Evolutionary conservation across 495 filamentous ascomycete species (phyloP).

Genomic region (Daldinia vernicosa): DNA sequence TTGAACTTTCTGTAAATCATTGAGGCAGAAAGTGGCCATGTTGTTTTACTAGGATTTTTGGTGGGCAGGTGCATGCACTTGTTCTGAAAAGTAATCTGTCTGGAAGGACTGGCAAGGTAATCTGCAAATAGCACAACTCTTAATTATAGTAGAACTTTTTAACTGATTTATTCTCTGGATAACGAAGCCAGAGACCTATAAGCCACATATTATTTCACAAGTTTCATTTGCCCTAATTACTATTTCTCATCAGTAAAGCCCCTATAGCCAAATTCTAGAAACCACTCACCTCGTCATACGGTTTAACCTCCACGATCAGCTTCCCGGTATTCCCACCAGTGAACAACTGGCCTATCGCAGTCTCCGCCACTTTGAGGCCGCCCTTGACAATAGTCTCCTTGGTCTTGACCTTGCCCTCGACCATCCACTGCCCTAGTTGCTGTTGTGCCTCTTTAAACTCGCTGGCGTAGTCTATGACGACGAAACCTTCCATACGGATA

Average conservation of each 20-base stretch:
- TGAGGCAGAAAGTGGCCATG: no score
- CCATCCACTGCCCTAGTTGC: slow-evolving; percentile 61
- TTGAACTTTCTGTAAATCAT: no score
- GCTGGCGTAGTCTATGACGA: slow-evolving; percentile 62
- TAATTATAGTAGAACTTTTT: no score
- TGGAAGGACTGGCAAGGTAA: no score
- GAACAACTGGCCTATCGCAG: slow-evolving; percentile 61
- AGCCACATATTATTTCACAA: background rate
- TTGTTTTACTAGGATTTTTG: no score
- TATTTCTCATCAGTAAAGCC: background rate
- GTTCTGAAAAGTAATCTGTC: no score
- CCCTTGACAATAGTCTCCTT: slow-evolving; percentile 66
- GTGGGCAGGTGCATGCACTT: no score
- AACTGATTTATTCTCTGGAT: no score
- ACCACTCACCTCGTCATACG: slow-evolving; percentile 15
- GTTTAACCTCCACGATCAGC: slow-evolving; percentile 45
- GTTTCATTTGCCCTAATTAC: background rate
- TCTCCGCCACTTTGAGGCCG: slow-evolving; percentile 60
- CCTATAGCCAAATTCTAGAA: background rate
- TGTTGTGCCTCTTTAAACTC: slow-evolving; percentile 53
- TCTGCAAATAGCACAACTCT: no score
- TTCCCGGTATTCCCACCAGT: slow-evolving; percentile 65
- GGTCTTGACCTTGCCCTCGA: slow-evolving; percentile 63
- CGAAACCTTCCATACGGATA: slow-evolving; percentile 68
- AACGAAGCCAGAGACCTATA: background rate